Evolutionary conservation across 257 asterid species (phyloP).

Genomic region (Coffea eugenioides): DNA sequence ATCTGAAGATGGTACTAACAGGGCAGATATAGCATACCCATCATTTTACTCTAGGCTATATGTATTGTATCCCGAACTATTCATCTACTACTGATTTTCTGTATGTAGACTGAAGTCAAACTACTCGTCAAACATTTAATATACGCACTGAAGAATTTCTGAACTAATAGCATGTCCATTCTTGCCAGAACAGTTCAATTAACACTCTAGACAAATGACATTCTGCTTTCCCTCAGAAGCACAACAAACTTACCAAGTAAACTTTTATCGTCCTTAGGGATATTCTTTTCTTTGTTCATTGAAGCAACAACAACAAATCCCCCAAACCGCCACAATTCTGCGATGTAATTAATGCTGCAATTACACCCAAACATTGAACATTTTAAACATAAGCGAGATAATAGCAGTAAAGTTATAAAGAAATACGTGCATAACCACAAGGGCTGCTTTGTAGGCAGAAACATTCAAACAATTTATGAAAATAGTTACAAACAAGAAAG

Average conservation of each 20-base stretch:
- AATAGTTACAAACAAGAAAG: neutral
- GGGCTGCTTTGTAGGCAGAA: constrained; percentile 1
- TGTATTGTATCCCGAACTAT: constrained; percentile 1
- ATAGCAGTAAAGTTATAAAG: neutral
- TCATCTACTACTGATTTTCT: constrained; percentile 1
- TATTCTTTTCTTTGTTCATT: neutral
- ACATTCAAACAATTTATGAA: constrained; percentile 1
- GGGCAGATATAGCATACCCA: constrained; percentile 1
- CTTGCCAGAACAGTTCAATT: neutral
- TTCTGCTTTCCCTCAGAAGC: neutral
- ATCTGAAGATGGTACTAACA: constrained; percentile 20
- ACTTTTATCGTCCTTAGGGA: neutral
- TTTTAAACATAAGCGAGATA: neutral
- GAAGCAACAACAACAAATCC: constrained; percentile 7
- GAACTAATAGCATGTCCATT: neutral
- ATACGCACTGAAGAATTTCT: neutral
- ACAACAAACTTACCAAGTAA: neutral
- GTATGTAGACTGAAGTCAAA: neutral
- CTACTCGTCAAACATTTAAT: neutral
- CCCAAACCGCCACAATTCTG: neutral
- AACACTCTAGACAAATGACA: neutral
- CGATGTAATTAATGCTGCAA: neutral
- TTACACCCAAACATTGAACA: neutral
- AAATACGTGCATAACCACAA: neutral
- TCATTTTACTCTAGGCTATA: neutral